A percentile compares a stretch with the other conserved stretches of the same genome.
Conservation (phyloP, 768 basidiomycete species). For the Boletus sp. region DNA sequence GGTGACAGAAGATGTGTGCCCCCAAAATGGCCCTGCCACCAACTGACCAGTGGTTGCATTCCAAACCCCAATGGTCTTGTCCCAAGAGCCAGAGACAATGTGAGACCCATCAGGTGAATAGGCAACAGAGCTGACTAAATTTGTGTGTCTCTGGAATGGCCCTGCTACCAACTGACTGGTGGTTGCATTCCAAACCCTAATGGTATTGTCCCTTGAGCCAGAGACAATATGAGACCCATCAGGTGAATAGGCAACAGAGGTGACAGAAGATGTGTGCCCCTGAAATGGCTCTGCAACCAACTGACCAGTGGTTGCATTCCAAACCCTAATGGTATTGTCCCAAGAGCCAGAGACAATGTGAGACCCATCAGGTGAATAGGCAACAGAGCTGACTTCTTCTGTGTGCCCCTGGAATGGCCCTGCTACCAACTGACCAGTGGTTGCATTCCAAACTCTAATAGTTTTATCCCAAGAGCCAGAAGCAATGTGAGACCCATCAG, state of each 20-base stretch:
- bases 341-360: neutral
- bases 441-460: constrained; percentile 12
- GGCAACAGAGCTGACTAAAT: no score
- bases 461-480: neutral
- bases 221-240: neutral
- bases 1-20: no score
- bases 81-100: no score
- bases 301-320: constrained; percentile 2
- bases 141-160: no score
- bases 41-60: no score
- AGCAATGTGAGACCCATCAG: no score
- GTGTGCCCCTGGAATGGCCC: neutral
- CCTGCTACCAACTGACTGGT: no score
- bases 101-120: no score
- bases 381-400: neutral
- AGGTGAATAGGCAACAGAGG: neutral
- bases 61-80: no score
- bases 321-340: constrained; percentile 5
- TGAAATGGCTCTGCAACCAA: constrained; percentile 6
- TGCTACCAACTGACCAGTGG: constrained; percentile 3
- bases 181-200: no score
- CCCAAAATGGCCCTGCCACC: no score
- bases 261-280: neutral
- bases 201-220: neutral
- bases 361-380: neutral